Evolutionary conservation across 2,329 filamentous ascomycete genomes (phyloP).

Genomic region (Pyrenochaeta sp.): DNA sequence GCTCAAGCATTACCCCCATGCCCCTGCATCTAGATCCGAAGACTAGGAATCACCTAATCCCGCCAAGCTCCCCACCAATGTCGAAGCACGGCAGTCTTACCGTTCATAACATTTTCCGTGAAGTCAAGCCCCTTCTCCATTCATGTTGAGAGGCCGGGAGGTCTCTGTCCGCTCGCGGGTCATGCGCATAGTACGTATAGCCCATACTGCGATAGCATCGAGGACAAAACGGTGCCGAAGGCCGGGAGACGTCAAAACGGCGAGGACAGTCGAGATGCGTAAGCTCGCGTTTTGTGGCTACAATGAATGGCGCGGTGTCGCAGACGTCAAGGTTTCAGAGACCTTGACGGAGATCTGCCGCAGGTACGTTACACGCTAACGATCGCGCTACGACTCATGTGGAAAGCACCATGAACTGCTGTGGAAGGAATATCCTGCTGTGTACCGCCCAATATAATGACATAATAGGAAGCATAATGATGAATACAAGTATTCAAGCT

Average conservation of each 20-base stretch:
- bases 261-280: constrained; percentile 11
- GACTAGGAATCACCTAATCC: constrained; percentile 27
- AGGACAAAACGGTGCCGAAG: constrained; percentile 17
- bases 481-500: background rate
- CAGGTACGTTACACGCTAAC: constrained; percentile 26
- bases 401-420: constrained; percentile 19
- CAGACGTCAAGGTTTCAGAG: constrained; percentile 20
- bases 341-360: constrained; percentile 29
- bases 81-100: constrained; percentile 14
- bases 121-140: constrained; percentile 2
- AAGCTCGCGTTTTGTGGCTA: constrained; percentile 9
- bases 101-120: constrained; percentile 10
- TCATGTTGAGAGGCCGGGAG: constrained; percentile 14
- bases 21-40: constrained; percentile 29
- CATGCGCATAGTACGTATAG: constrained; percentile 11
- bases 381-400: constrained; percentile 12
- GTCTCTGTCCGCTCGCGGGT: constrained; percentile 14
- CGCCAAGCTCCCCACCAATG: constrained; percentile 32
- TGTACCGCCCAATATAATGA: background rate
- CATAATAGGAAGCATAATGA: background rate
- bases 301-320: constrained; percentile 26
- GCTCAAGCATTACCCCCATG: constrained; percentile 21
- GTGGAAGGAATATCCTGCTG: background rate
- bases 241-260: constrained; percentile 14
- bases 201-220: constrained; percentile 24